Conservation (phyloP, 2,329 filamentous ascomycete genomes). For the Clonostachys rosea region DNA sequence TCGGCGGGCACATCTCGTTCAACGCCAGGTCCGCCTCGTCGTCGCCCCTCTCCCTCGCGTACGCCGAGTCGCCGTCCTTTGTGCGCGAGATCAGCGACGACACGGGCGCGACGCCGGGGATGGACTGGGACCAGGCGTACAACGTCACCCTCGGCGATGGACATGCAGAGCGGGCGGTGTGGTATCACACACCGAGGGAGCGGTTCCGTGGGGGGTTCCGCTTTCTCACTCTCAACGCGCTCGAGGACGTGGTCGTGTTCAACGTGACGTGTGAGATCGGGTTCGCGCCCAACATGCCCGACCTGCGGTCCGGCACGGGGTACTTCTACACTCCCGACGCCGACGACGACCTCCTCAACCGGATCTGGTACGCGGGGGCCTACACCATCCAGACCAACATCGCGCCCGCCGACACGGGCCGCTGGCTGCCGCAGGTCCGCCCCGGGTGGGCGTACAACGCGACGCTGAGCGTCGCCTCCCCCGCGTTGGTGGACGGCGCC, state of each 20-base stretch:
- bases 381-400: constrained; percentile 25
- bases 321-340: constrained; percentile 35
- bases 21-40: background rate
- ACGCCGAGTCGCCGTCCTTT: constrained; percentile 12
- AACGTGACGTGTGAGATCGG: constrained; percentile 17
- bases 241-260: constrained; percentile 12
- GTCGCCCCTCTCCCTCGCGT: constrained; percentile 12
- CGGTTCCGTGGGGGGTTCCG: constrained; percentile 35
- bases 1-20: constrained; percentile 7
- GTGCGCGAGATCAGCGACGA: constrained; percentile 14
- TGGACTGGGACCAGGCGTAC: constrained; percentile 14
- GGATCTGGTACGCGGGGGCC: constrained; percentile 36
- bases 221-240: constrained; percentile 29
- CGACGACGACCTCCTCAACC: constrained; percentile 33
- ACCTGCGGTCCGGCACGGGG: constrained; percentile 33
- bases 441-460: constrained; percentile 30
- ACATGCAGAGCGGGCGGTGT: background rate
- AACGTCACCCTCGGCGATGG: constrained; percentile 9
- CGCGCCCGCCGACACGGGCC: constrained; percentile 19
- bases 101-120: constrained; percentile 9
- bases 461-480: constrained; percentile 19
- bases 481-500: constrained; percentile 40
- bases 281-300: constrained; percentile 24
- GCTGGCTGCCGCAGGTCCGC: constrained; percentile 26
- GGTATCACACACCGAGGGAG: constrained; percentile 12